Evolutionary conservation across 495 filamentous ascomycete genomes (phyloP).

Genomic region (Clohesyomyces aquaticus): DNA sequence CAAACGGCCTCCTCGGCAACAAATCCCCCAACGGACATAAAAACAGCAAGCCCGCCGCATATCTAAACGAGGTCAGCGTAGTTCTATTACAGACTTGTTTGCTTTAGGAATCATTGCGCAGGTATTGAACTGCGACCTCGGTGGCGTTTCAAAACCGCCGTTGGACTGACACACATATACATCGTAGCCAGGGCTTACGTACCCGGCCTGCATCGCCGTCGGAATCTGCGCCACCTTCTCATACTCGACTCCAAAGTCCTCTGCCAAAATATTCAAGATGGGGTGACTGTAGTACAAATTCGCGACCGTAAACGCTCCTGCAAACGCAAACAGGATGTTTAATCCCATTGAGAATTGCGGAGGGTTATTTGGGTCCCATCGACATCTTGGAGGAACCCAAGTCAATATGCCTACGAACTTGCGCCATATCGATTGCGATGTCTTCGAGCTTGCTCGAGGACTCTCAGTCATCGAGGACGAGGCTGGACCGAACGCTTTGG

Average conservation of each 20-base stretch:
- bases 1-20: conserved; percentile 69
- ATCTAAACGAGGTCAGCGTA: no score
- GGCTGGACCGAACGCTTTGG: background rate
- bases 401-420: conserved; percentile 46
- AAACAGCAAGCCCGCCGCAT: conserved; percentile 73
- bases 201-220: conserved; percentile 78
- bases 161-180: no score
- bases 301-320: conserved; percentile 62
- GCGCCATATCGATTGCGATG: conserved; percentile 30
- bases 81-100: no score
- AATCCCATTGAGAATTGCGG: conserved; percentile 62
- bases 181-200: no score
- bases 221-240: conserved; percentile 60
- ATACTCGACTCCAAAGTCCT: conserved; percentile 61
- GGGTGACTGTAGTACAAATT: conserved; percentile 77
- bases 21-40: conserved; percentile 81
- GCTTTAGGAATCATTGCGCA: no score
- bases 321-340: conserved; percentile 63
- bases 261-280: conserved; percentile 65
- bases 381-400: conserved; percentile 60
- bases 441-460: background rate
- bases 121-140: no score
- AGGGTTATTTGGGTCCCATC: conserved; percentile 60
- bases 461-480: background rate
- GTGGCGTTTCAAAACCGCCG: no score